Base-by-base conservation (phyloP, 345 rosid species). In the Rhodamnia rubescens region DNA sequence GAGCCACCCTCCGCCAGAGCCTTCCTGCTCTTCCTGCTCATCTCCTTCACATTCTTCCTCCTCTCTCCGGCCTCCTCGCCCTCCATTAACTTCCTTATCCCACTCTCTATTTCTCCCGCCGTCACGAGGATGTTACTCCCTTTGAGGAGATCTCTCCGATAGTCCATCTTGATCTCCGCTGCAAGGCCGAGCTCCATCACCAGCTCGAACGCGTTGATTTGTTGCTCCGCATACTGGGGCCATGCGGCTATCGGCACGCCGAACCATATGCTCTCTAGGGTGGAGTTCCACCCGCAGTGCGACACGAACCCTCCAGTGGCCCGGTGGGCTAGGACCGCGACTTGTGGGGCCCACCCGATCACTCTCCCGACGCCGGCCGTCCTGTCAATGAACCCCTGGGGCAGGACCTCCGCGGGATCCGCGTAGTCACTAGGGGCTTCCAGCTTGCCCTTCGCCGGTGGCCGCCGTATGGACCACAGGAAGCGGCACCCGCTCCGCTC, bases 251-350 rank as follows among this genome's bases (percentile, higher is more conserved):
- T 74, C 0, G 94, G 95, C 29, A 91, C 93, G 2, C 93, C 95
- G 5, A 89, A 91, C 92, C 93, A 90, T 27, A 94, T 53, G 32
- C 91, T 88, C 86, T 95, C 94, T 12, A 93, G 50, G 0, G 47
- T 88, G 2, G 98, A 93, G 82, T 93, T 92, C 96, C 96, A 93
- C 12, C 92, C 94, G 9, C 95, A 91, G 44, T 94, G 94, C 10
- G 93, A 87, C 27, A 95, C 93, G 26, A 94, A 95, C 8, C 95
- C 96, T 21, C 94, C 93, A 1, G 89, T 58, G 1, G 92, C 64
- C 7, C 4, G 50, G 85, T 89, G 89, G 16, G 78, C 84, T 6
- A 85, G 61, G 7, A 87, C 59, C 4, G 49, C 24, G 0, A 59
- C 85, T 22, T 85, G 87, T 8, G 95, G 94, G 7, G 96, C 94